These are phyloP conservation scores for Pisolithus marmoratus DNA, from an alignment of 768 basidiomycete genomes.

Conservation along the genomic window DNA sequence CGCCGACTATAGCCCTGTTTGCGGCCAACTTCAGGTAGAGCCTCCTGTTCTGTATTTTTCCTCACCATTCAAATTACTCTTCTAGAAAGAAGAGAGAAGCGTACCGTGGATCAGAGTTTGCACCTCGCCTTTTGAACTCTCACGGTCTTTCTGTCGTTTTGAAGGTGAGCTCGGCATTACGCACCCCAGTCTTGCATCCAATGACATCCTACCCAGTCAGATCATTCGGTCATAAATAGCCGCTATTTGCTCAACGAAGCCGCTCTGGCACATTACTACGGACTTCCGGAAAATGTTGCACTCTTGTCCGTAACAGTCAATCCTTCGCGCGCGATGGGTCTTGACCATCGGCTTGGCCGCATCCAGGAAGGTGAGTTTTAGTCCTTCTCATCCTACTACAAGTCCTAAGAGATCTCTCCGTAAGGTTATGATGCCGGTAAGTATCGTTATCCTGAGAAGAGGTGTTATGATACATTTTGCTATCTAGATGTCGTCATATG, in stretches of 20 bases:
- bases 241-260: conserved; percentile 70
- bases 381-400: background rate
- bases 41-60: background rate
- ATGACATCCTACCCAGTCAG: conserved; percentile 37
- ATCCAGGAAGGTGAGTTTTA: conserved; percentile 39
- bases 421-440: conserved; percentile 43
- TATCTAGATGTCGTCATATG: conserved; percentile 62
- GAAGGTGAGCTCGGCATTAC: conserved; percentile 45
- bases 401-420: background rate
- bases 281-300: conserved; percentile 52
- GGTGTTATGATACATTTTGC: background rate
- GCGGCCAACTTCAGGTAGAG: conserved; percentile 42
- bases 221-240: conserved; percentile 55
- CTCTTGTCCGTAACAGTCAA: conserved; percentile 62
- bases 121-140: conserved; percentile 66
- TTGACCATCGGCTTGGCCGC: conserved; percentile 69
- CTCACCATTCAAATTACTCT: background rate
- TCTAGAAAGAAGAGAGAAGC: conserved; percentile 73
- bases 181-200: background rate
- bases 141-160: conserved; percentile 64
- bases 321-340: conserved; percentile 61
- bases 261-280: conserved; percentile 63
- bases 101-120: conserved; percentile 76
- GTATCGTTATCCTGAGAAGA: background rate
- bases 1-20: conserved; percentile 78